Evolutionary conservation across 1,284 basidiomycete genomes (phyloP).

Genomic region (Trichosporon sp.): DNA sequence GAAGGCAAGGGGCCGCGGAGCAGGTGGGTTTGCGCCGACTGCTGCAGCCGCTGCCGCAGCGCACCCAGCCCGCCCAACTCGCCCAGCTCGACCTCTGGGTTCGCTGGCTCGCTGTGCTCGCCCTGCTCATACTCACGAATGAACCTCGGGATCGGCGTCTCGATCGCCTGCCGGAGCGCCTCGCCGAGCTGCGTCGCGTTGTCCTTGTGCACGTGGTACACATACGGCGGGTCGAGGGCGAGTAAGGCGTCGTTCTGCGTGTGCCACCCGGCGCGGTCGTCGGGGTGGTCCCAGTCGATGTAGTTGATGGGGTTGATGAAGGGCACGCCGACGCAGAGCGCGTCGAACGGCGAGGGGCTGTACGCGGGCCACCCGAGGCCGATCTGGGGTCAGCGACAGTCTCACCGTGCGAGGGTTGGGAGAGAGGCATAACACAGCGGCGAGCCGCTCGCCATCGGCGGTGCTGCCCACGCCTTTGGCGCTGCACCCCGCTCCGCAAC

Average conservation of each 20-base stretch:
- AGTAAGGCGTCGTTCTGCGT: conserved; percentile 46
- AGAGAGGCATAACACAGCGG: too few species aligned
- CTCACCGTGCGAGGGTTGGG: too few species aligned
- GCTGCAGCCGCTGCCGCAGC: too few species aligned
- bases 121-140: conserved; percentile 4
- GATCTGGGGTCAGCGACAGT: background rate
- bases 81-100: too few species aligned
- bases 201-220: background rate
- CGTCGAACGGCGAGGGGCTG: conserved; percentile 41
- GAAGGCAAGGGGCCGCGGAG: too few species aligned
- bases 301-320: conserved; percentile 51
- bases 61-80: too few species aligned
- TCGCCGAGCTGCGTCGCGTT: background rate
- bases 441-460: too few species aligned
- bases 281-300: conserved; percentile 45
- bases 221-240: background rate
- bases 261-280: conserved; percentile 41
- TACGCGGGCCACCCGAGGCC: background rate
- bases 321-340: conserved; percentile 50
- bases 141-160: background rate
- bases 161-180: background rate
- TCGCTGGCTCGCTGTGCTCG: too few species aligned
- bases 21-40: too few species aligned
- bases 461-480: too few species aligned
- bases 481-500: too few species aligned